Conservation (phyloP, 257 asterid genomes). For the Gynochthodes officinalis region DNA sequence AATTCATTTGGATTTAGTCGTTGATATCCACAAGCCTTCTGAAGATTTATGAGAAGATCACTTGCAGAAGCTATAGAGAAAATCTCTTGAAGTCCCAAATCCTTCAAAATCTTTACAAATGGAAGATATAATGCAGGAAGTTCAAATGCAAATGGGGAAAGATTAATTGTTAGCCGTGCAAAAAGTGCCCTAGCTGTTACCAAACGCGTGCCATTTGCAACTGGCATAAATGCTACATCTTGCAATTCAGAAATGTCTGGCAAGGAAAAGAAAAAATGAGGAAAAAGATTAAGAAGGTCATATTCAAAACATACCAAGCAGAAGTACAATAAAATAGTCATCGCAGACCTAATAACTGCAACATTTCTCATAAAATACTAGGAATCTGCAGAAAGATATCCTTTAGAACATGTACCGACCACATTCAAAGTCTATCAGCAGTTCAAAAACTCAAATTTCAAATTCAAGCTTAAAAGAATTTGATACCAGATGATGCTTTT, state of each 20-base stretch:
- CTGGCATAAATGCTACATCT: constrained; percentile 88
- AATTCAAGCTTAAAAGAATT: neutral
- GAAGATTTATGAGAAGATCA: constrained; percentile 73
- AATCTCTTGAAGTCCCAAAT: constrained; percentile 78
- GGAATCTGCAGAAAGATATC: neutral
- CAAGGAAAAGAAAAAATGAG: constrained; percentile 16
- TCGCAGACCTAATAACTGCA: neutral
- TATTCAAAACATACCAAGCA: neutral
- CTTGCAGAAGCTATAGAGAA: constrained; percentile 73
- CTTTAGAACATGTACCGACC: neutral
- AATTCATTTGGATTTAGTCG: constrained; percentile 89
- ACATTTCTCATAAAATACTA: neutral
- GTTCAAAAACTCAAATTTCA: neutral
- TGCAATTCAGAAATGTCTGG: constrained; percentile 65
- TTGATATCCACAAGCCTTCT: constrained; percentile 86
- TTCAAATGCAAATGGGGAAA: constrained; percentile 94
- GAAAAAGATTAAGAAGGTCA: neutral
- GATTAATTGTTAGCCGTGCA: constrained; percentile 75
- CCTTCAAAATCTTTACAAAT: constrained; percentile 70
- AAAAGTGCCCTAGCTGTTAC: constrained; percentile 86
- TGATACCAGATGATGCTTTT: no score
- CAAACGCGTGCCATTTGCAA: constrained; percentile 93
- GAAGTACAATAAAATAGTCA: neutral
- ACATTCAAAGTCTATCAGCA: neutral
- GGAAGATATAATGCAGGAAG: constrained; percentile 85